phyloP scores from a whole-genome alignment of 352 stramenopile genomes.

The Pythium apleroticum region DNA sequence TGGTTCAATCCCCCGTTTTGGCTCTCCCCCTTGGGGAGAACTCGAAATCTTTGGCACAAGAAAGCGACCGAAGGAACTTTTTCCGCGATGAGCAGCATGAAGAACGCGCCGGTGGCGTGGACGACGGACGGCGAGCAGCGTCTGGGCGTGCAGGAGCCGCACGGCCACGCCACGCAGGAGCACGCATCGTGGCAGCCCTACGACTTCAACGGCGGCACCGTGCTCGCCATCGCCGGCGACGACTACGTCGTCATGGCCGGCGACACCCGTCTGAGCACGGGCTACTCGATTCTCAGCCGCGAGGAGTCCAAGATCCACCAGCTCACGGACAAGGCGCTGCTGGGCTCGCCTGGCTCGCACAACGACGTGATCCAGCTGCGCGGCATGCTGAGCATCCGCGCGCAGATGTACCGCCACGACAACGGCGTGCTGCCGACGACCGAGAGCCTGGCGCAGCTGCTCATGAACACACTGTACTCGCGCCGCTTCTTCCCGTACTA shows the following conservation, averaged over 20 bases:
- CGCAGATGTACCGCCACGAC: slow-evolving; percentile 94
- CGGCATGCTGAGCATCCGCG: slow-evolving; percentile 72
- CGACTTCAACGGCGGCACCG: slow-evolving; percentile 85
- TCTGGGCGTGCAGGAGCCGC: slow-evolving; percentile 37
- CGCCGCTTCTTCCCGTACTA: slow-evolving; percentile 99
- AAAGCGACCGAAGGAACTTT: slow-evolving; percentile 14
- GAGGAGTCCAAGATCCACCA: slow-evolving; percentile 91
- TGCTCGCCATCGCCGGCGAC: slow-evolving; percentile 92
- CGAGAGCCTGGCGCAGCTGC: slow-evolving; percentile 93
- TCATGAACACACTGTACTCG: slow-evolving; percentile 98
- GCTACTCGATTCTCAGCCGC: slow-evolving; percentile 97
- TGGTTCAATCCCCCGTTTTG: slow-evolving; percentile 6
- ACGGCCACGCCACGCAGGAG: slow-evolving; percentile 31
- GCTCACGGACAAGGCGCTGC: slow-evolving; percentile 67
- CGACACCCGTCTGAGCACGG: slow-evolving; percentile 95
- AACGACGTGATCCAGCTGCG: slow-evolving; percentile 88
- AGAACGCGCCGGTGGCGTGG: slow-evolving; percentile 62
- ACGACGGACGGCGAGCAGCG: slow-evolving; percentile 56
- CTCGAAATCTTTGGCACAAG: slow-evolving; percentile 7
- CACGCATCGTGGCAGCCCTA: slow-evolving; percentile 78
- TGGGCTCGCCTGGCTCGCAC: slow-evolving; percentile 79
- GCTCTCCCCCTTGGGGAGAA: slow-evolving; percentile 7
- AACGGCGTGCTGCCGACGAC: slow-evolving; percentile 93
- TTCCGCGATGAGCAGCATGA: slow-evolving; percentile 17
- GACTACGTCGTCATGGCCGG: slow-evolving; percentile 97